Conservation (phyloP, 1,284 basidiomycete genomes). For the Gomphus sp. region DNA sequence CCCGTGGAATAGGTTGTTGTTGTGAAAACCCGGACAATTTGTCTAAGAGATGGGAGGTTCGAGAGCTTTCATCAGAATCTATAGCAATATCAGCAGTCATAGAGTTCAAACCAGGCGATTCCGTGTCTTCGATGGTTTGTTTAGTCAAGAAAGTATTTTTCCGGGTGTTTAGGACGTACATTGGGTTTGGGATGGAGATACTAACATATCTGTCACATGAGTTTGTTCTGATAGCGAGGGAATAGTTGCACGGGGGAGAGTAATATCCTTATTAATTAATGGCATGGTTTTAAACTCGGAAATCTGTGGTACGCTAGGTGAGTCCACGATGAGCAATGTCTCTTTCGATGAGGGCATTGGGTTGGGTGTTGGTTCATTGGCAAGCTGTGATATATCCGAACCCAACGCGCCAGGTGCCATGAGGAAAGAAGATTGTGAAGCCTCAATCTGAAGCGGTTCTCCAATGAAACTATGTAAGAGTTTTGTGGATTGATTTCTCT, state of each 20-base stretch:
- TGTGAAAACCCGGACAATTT: too few species aligned
- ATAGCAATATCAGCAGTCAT: background rate
- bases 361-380: background rate
- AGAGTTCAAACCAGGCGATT: background rate
- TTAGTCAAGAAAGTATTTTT: background rate
- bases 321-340: background rate
- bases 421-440: background rate
- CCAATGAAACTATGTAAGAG: constrained; percentile 12
- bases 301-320: background rate
- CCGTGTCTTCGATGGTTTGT: background rate
- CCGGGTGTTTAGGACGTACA: background rate
- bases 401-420: background rate
- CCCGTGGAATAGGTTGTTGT: too few species aligned
- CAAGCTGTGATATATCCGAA: background rate
- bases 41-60: background rate
- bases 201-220: background rate
- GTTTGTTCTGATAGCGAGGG: background rate
- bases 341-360: background rate
- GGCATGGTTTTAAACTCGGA: background rate
- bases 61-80: background rate
- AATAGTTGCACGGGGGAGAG: background rate
- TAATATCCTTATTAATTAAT: background rate
- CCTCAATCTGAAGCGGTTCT: background rate
- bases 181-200: background rate
- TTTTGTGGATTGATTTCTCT: constrained; percentile 24